These are phyloP conservation scores for Daedaleopsis nitida DNA, from an alignment of 768 basidiomycete species.

Conservation along the genomic window DNA sequence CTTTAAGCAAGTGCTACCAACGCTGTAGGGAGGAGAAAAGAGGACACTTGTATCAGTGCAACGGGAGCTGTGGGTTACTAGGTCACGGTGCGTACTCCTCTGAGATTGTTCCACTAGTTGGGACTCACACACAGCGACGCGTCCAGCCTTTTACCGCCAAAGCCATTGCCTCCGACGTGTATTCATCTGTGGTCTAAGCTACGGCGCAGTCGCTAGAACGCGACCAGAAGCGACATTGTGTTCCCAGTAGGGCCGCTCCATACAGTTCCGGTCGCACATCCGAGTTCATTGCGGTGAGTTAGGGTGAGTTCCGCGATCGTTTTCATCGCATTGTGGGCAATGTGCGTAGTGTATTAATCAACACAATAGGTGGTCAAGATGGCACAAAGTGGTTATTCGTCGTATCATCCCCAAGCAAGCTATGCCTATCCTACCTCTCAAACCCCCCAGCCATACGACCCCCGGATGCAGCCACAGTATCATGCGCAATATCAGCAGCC, in stretches of 20 bases:
- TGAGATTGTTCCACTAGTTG: too few species aligned
- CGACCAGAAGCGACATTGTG: too few species aligned
- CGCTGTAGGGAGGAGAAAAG: too few species aligned
- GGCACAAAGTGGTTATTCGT: constrained; percentile 16
- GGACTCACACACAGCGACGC: too few species aligned
- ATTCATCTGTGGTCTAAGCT: too few species aligned
- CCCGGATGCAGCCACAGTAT: constrained; percentile 5
- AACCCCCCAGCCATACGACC: neutral
- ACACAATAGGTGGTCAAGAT: neutral
- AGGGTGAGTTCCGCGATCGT: neutral
- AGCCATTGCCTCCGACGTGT: too few species aligned
- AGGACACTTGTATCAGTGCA: neutral
- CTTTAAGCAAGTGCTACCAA: neutral
- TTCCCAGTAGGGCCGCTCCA: too few species aligned
- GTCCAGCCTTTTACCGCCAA: too few species aligned
- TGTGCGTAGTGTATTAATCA: neutral
- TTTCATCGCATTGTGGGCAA: neutral
- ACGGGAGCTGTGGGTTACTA: too few species aligned
- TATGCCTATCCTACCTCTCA: constrained; percentile 8
- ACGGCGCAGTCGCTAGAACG: too few species aligned
- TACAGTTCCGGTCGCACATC: too few species aligned
- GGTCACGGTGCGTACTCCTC: too few species aligned
- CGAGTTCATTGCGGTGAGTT: neutral
- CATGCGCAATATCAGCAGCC: constrained; percentile 3
- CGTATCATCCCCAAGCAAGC: constrained; percentile 8